phyloP scores from a whole-genome alignment of 1,284 basidiomycete genomes.

The Cutaneotrichosporon curvatum region DNA sequence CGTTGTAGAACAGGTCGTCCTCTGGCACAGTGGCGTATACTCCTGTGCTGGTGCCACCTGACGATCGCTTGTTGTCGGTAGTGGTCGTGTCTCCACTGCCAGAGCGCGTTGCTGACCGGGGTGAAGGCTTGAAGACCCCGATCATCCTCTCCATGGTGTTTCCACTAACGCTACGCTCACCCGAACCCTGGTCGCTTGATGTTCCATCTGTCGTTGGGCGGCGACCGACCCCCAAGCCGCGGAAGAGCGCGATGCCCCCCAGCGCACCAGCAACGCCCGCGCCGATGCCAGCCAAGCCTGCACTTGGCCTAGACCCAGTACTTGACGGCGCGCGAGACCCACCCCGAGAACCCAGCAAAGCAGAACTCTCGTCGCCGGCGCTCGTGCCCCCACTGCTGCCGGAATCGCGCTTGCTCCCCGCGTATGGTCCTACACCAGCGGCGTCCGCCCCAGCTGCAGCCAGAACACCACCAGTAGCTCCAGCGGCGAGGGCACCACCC shows the following conservation, averaged over 20 bases:
- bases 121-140: conserved; percentile 1
- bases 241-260: conserved; percentile 10
- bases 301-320: no score
- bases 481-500: not conserved
- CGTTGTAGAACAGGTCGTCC: conserved; percentile 15
- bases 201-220: not conserved
- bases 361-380: conserved; percentile 1
- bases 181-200: not conserved
- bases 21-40: conserved; percentile 9
- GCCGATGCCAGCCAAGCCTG: not conserved
- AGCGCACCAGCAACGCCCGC: not conserved
- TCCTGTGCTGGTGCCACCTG: conserved; percentile 5
- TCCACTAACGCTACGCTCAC: conserved; percentile 12
- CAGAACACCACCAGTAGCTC: not conserved
- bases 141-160: conserved; percentile 18
- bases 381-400: not conserved
- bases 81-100: conserved; percentile 1
- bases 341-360: not conserved
- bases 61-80: conserved; percentile 7
- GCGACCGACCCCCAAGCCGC: conserved; percentile 9
- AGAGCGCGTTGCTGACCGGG: not conserved
- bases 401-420: not conserved
- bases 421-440: not conserved
- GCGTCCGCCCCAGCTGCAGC: not conserved
- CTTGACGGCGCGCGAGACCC: not conserved